Evolutionary conservation across 768 basidiomycete species (phyloP), one percentile per base, ranked within the genome.

Genomic region (Hypholoma fasciculare): DNA sequence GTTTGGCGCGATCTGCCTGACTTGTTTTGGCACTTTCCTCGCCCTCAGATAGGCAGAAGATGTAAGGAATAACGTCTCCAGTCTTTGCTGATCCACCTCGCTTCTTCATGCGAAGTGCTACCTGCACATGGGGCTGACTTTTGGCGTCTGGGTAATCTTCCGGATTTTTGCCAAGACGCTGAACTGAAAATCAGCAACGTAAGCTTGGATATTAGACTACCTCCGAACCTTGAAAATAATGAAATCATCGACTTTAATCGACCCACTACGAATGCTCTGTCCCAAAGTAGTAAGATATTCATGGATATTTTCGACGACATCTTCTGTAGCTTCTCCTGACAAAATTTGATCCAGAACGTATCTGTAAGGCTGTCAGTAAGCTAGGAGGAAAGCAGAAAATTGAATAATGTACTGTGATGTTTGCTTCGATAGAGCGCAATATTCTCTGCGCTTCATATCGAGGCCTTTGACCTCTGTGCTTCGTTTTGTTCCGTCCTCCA

Each of bases 381-480:
- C 3, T 30, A 49, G 4, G 19, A 12, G 23, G 27, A 36, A 3
- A 49, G 36, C 30, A 6, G 46, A 17, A 30, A 52, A 8, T 46
- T 11, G 13, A 34, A 4, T 49, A 19, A 17, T 20, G 30, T 64
- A 98, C 94, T 91, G 89, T 0, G 96, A 98, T 34, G 94, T 89
- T 40, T 84, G 86, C 75, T 99, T 99, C 1, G 96, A 98, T 53
- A 99, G 73, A 0, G 82, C 82, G 61, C 90, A 96, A 71, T 94
- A 99, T 71, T 99, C 97, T 79, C 97, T 80, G 46, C 97, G 87
- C 73, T 98, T 98, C 97, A 99, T 98, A 74, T 99, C 97, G 20
- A 99, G 77, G 72, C 97, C 97, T 67, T 99, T 99, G 71, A 99
- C 79, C 67, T 99, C 97, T 1, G 85, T 91, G 13, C 84, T 85